Conservation (phyloP, 305 asterid genomes). For the Fraxinus baroniana region DNA sequence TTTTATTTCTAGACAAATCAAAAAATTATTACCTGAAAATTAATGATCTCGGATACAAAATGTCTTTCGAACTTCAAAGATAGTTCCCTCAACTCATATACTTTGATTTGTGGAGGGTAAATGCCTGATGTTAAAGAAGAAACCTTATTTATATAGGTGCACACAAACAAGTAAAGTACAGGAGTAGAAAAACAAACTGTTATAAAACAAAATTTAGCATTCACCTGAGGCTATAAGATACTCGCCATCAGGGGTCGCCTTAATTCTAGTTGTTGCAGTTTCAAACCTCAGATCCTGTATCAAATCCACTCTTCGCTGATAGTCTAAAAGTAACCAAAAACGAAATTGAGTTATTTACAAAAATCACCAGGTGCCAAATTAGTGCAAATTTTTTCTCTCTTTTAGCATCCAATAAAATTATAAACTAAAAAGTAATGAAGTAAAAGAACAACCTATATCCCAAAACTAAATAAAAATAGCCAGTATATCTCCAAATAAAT, state of each 20-base stretch:
- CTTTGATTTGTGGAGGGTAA: slow-evolving; percentile 95
- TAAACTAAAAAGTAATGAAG: background rate
- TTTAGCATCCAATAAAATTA: background rate
- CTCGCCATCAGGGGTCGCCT: slow-evolving; percentile 82
- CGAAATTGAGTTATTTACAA: slow-evolving; percentile 11
- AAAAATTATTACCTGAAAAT: slow-evolving; percentile 62
- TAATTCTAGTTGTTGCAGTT: slow-evolving; percentile 77
- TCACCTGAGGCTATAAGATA: slow-evolving; percentile 85
- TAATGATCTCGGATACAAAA: slow-evolving; percentile 76
- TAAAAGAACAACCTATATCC: background rate
- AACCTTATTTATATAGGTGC: slow-evolving; percentile 8
- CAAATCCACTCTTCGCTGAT: slow-evolving; percentile 76
- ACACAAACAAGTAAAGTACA: background rate
- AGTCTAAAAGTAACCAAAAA: slow-evolving; percentile 44
- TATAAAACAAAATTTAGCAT: slow-evolving; percentile 1
- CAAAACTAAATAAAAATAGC: background rate
- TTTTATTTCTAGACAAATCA: background rate
- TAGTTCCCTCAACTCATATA: slow-evolving; percentile 77
- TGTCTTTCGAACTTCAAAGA: slow-evolving; percentile 90
- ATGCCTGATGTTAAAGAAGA: slow-evolving; percentile 51
- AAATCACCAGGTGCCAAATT: background rate
- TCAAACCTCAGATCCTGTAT: slow-evolving; percentile 92
- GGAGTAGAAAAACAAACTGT: background rate
- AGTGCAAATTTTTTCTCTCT: background rate
- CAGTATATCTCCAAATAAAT: background rate